Percentiles rank a stretch among this genome's conserved stretches.
These are phyloP conservation scores for Rhodofomes roseus DNA, from an alignment of 1,284 basidiomycete species.

Conservation along the genomic window DNA sequence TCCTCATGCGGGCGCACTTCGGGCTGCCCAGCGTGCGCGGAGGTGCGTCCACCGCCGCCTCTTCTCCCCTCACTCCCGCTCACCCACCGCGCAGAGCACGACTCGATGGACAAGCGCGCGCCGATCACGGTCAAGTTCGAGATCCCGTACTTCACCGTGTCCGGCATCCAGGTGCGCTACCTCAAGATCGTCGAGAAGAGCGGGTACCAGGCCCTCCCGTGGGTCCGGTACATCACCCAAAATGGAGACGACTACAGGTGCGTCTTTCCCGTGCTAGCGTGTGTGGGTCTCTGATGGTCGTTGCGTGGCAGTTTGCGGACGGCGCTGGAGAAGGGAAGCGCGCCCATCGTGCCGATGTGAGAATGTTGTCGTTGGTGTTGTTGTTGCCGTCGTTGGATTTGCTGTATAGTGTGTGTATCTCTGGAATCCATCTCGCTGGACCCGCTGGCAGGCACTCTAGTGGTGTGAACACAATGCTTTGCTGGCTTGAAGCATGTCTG, in stretches of 20 bases:
- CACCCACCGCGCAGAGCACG: slow-evolving; percentile 51
- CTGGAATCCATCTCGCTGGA: not conserved
- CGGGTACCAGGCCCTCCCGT: slow-evolving; percentile 90
- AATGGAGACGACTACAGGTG: slow-evolving; percentile 96
- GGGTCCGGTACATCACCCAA: slow-evolving; percentile 92
- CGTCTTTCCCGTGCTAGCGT: slow-evolving; percentile 12
- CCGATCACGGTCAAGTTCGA: slow-evolving; percentile 98
- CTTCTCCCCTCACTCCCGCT: not conserved
- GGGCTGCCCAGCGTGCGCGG: slow-evolving; percentile 87
- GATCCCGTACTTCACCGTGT: slow-evolving; percentile 97
- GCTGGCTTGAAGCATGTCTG: too few relatives aligned
- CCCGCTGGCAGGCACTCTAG: not conserved
- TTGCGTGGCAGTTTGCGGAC: slow-evolving; percentile 56
- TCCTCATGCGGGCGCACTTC: slow-evolving; percentile 95
- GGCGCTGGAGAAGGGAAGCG: slow-evolving; percentile 72
- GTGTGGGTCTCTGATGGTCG: too few relatives aligned
- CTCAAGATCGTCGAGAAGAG: slow-evolving; percentile 98
- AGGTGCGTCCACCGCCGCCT: slow-evolving; percentile 52
- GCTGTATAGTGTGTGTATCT: not conserved
- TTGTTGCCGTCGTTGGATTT: not conserved
- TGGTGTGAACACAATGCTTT: too few relatives aligned
- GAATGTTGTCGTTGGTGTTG: not conserved
- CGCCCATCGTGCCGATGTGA: slow-evolving; percentile 57
- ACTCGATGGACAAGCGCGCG: slow-evolving; percentile 78
- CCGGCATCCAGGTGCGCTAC: slow-evolving; percentile 95